Evolutionary conservation across 805 yeast species (phyloP).

Genomic region (Saccharomycopsis sp.): DNA sequence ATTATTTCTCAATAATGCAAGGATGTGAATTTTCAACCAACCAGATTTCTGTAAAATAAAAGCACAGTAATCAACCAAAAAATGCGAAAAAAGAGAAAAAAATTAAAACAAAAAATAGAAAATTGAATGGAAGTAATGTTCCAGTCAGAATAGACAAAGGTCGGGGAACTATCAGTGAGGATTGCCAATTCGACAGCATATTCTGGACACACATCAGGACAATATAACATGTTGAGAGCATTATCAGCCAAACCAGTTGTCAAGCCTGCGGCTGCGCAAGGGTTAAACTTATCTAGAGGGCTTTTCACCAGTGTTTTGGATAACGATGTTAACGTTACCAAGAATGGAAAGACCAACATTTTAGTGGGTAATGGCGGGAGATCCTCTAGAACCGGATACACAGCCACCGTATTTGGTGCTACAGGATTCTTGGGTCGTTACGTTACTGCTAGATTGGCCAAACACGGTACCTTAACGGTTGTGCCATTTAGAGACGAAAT

Average conservation of each 20-base stretch:
- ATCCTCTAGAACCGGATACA: constrained; percentile 80
- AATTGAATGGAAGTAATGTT: too few relatives aligned
- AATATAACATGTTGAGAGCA: constrained; percentile 1
- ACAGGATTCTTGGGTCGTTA: constrained; percentile 74
- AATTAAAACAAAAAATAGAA: background rate
- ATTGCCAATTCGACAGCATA: background rate
- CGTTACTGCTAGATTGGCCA: constrained; percentile 63
- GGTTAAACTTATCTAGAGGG: constrained; percentile 22
- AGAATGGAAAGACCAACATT: constrained; percentile 65
- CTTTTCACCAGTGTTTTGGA: constrained; percentile 30
- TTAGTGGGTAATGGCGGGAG: constrained; percentile 76
- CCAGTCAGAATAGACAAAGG: too few relatives aligned
- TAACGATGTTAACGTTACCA: constrained; percentile 64
- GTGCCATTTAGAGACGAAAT: constrained; percentile 79
- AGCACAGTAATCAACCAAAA: background rate
- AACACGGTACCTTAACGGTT: constrained; percentile 72
- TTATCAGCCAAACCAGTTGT: background rate
- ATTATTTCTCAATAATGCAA: background rate
- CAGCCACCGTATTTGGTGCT: constrained; percentile 84
- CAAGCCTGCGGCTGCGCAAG: background rate
- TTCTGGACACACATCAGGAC: background rate
- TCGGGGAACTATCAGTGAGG: background rate
- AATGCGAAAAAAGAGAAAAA: background rate
- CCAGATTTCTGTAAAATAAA: constrained; percentile 9
- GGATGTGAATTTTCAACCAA: constrained; percentile 5